phyloP scores from a whole-genome alignment of 495 filamentous ascomycete genomes.

The Lophium mytilinum region DNA sequence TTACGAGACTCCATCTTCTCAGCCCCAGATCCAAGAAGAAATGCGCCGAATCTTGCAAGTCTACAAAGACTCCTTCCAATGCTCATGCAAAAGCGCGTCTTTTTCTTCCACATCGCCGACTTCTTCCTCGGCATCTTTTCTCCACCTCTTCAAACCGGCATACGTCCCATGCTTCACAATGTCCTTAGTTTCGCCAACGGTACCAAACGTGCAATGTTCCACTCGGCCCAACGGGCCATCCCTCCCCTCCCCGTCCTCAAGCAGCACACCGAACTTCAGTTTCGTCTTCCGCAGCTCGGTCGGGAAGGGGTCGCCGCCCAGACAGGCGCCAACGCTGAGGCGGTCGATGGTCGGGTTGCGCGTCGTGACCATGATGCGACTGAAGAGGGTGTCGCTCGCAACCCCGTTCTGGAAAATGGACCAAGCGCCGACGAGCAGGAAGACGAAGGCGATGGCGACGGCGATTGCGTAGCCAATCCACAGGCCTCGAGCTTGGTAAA shows the following conservation, averaged over 20 bases:
- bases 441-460: constrained; percentile 25
- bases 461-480: constrained; percentile 37
- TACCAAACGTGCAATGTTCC: constrained; percentile 22
- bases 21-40: too few species aligned
- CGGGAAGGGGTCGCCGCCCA: constrained; percentile 37
- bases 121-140: constrained; percentile 9
- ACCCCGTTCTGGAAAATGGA: constrained; percentile 33
- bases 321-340: constrained; percentile 33
- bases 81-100: constrained; percentile 6
- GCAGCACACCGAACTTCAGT: constrained; percentile 33
- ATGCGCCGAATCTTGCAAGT: too few species aligned
- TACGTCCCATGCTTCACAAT: constrained; percentile 27
- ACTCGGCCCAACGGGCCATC: constrained; percentile 18
- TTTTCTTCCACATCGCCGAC: constrained; percentile 9
- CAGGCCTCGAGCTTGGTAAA: constrained; percentile 27
- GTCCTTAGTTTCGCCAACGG: constrained; percentile 17
- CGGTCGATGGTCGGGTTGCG: constrained; percentile 34
- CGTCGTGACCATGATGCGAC: constrained; percentile 38
- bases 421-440: constrained; percentile 28
- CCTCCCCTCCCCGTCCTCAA: constrained; percentile 18
- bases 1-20: too few species aligned
- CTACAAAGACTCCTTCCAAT: neutral
- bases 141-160: constrained; percentile 24
- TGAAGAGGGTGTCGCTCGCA: constrained; percentile 34
- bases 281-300: constrained; percentile 30